Conservation (phyloP, 441 rosid genomes). For the Gossypium aridum region DNA sequence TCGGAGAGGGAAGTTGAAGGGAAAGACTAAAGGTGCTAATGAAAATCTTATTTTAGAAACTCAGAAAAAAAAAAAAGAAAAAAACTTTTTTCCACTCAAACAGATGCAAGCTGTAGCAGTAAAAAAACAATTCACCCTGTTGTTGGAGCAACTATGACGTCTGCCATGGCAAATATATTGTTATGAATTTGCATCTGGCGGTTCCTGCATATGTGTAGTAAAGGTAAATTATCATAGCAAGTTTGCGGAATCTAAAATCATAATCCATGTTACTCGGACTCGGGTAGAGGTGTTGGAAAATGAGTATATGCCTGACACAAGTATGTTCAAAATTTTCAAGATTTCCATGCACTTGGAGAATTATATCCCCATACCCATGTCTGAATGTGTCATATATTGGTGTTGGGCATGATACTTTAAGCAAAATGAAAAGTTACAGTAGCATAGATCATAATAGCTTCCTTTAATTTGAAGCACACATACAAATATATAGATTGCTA, state of each 20-base stretch:
- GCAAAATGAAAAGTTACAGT: not conserved
- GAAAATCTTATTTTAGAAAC: not conserved
- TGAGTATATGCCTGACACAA: not conserved
- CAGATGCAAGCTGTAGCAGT: not conserved
- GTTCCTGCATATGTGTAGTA: slow-evolving; percentile 32
- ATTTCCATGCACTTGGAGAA: not conserved
- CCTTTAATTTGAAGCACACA: not conserved
- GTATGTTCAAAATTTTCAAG: not conserved
- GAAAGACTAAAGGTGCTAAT: not conserved
- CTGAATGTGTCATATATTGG: not conserved
- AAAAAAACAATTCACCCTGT: slow-evolving; percentile 41
- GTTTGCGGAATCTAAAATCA: slow-evolving; percentile 3
- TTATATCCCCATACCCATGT: not conserved
- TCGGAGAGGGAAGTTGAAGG: not conserved
- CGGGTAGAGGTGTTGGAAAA: not conserved
- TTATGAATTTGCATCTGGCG: slow-evolving; percentile 49
- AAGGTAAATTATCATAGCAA: not conserved
- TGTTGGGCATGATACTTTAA: not conserved
- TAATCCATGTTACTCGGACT: not conserved
- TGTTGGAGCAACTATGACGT: slow-evolving; percentile 66
- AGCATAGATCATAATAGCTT: not conserved
- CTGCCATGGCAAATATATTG: slow-evolving; percentile 45
- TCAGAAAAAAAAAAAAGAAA: not conserved
- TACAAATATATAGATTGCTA: not conserved
- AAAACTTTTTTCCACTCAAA: not conserved